A percentile compares a stretch with the other conserved stretches of the same genome.
Evolutionary conservation across 352 stramenopile genomes (phyloP).

Genomic region (Aphanomyces cochlioides): DNA sequence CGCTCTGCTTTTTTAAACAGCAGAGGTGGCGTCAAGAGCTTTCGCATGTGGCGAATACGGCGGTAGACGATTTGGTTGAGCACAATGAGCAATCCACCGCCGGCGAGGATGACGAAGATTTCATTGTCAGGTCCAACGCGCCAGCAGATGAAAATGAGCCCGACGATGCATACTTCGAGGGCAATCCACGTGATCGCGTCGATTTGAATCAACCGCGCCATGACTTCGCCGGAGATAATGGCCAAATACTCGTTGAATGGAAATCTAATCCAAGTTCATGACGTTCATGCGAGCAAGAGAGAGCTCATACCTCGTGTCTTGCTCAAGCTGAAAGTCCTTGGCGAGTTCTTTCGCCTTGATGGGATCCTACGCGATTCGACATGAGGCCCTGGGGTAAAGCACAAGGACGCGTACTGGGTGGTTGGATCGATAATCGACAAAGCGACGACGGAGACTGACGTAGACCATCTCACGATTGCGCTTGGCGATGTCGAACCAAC

Average conservation of each 20-base stretch:
- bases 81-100: conserved; percentile 41
- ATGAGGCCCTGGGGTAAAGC: neutral
- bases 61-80: conserved; percentile 50
- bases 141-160: conserved; percentile 47
- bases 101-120: conserved; percentile 42
- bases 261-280: conserved; percentile 35
- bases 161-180: conserved; percentile 52
- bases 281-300: neutral
- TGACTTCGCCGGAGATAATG: conserved; percentile 71
- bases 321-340: conserved; percentile 63
- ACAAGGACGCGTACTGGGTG: conserved; percentile 36
- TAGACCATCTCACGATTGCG: conserved; percentile 60
- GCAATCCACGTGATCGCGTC: conserved; percentile 64
- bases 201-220: conserved; percentile 67
- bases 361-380: conserved; percentile 28
- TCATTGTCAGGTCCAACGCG: conserved; percentile 39
- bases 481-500: conserved; percentile 38
- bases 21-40: conserved; percentile 49
- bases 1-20: conserved; percentile 57
- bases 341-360: conserved; percentile 40
- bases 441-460: conserved; percentile 53
- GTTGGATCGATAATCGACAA: conserved; percentile 69
- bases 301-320: conserved; percentile 33
- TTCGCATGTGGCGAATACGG: conserved; percentile 48
- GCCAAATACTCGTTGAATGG: conserved; percentile 76